phyloP scores from a whole-genome alignment of 2,329 filamentous ascomycete species.

The Tolypocladium ophioglossoides region DNA sequence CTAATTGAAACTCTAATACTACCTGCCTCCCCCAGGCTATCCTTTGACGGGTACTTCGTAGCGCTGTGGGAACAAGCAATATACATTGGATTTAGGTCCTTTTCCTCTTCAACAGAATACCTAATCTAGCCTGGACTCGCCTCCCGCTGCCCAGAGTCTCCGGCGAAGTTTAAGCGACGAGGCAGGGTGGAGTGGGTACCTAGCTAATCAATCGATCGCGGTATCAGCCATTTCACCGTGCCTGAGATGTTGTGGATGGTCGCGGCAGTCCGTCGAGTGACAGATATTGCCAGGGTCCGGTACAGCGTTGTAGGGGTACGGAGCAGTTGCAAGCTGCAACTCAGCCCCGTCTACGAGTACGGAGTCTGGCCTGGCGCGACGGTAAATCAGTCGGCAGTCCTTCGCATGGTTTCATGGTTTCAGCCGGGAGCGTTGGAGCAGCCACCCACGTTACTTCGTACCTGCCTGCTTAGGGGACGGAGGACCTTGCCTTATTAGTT shows the following conservation, averaged over 20 bases:
- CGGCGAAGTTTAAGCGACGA: background rate
- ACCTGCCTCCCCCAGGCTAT: background rate
- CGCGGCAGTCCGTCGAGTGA: background rate
- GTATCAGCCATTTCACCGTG: background rate
- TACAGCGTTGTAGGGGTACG: background rate
- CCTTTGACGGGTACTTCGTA: background rate
- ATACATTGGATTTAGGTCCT: background rate
- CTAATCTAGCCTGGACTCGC: no score
- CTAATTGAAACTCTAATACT: background rate
- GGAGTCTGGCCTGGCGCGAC: background rate
- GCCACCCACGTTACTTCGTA: background rate
- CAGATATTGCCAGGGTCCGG: background rate
- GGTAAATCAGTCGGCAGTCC: background rate
- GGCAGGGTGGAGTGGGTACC: background rate
- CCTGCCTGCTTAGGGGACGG: no score
- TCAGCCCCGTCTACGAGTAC: background rate
- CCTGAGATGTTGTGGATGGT: background rate
- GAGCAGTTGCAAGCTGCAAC: background rate
- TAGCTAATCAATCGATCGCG: background rate
- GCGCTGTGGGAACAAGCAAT: background rate
- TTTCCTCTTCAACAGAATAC: no score
- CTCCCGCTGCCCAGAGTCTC: background rate
- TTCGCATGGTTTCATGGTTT: background rate
- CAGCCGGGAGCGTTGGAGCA: background rate
- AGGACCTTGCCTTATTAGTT: no score